Conservation (phyloP, 2,329 filamentous ascomycete genomes). For the Aureobasidium sp. region DNA sequence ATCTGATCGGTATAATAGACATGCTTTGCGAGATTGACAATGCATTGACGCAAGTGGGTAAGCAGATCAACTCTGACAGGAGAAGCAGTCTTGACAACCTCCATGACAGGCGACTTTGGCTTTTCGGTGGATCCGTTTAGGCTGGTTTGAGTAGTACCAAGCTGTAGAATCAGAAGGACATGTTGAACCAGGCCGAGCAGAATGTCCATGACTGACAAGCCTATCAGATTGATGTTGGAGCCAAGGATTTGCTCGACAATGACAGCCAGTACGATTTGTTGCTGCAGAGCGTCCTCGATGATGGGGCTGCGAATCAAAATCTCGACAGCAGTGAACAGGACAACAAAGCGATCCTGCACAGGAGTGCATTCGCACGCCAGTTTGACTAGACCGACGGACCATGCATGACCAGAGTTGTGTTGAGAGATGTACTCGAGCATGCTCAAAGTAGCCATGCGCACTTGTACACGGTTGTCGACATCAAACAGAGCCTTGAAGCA, state of each 20-base stretch:
- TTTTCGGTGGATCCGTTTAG: constrained; percentile 2
- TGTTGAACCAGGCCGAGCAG: constrained; percentile 78
- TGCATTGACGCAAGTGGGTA: constrained; percentile 66
- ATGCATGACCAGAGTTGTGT: constrained; percentile 45
- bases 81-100: constrained; percentile 44
- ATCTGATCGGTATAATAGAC: constrained; percentile 97
- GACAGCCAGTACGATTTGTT: constrained; percentile 67
- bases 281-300: constrained; percentile 62
- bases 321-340: constrained; percentile 76
- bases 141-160: constrained; percentile 33
- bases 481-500: constrained; percentile 83
- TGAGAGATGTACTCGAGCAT: constrained; percentile 64
- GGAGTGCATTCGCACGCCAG: constrained; percentile 81
- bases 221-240: constrained; percentile 88
- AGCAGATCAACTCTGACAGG: constrained; percentile 56
- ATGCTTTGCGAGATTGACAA: constrained; percentile 86
- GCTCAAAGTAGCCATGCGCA: constrained; percentile 66
- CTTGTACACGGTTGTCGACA: constrained; percentile 72
- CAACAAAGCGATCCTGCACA: constrained; percentile 88
- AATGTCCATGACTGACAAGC: constrained; percentile 92
- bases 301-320: constrained; percentile 62
- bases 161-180: constrained; percentile 68
- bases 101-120: constrained; percentile 26
- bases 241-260: constrained; percentile 77
- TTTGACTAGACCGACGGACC: constrained; percentile 77